Conservation (phyloP, 805 yeast genomes). For the Priceomyces haplophilus region DNA sequence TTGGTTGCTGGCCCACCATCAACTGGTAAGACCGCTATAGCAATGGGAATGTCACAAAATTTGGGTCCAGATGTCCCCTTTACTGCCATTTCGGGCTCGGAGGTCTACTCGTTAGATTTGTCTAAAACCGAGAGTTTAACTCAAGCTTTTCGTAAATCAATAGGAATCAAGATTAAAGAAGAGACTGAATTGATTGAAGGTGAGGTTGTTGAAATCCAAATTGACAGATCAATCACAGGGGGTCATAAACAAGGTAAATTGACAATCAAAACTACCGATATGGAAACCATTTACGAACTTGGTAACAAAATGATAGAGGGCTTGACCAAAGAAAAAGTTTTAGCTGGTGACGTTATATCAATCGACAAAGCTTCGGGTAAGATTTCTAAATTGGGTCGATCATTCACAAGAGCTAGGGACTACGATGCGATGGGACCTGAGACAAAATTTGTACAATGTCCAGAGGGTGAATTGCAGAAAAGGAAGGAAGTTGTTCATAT, state of each 20-base stretch:
- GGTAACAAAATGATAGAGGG: constrained; percentile 95
- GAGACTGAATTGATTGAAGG: constrained; percentile 98
- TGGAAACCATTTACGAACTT: constrained; percentile 96
- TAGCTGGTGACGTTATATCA: constrained; percentile 95
- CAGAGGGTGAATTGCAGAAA: constrained; percentile 97
- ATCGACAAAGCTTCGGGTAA: constrained; percentile 95
- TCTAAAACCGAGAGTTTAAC: constrained; percentile 95
- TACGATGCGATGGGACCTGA: constrained; percentile 99
- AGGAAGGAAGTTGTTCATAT: constrained; percentile 95
- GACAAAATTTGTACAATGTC: constrained; percentile 95
- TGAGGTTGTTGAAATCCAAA: constrained; percentile 95
- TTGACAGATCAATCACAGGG: constrained; percentile 90
- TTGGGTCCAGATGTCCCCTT: constrained; percentile 84
- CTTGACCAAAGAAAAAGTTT: constrained; percentile 87
- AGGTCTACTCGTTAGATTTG: constrained; percentile 85
- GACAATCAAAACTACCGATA: constrained; percentile 94
- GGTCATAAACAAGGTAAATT: constrained; percentile 98
- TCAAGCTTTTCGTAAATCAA: constrained; percentile 93
- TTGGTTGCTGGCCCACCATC: constrained; percentile 97
- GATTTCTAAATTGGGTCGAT: constrained; percentile 90
- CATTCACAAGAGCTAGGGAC: constrained; percentile 93
- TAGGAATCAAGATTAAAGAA: constrained; percentile 93
- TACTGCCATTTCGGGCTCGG: constrained; percentile 93
- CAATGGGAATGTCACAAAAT: constrained; percentile 84
- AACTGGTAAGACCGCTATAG: constrained; percentile 98